Evolutionary conservation across 768 basidiomycete species (phyloP), one percentile per base, ranked within the genome.

Genomic region (Naganishia vishniacii): DNA sequence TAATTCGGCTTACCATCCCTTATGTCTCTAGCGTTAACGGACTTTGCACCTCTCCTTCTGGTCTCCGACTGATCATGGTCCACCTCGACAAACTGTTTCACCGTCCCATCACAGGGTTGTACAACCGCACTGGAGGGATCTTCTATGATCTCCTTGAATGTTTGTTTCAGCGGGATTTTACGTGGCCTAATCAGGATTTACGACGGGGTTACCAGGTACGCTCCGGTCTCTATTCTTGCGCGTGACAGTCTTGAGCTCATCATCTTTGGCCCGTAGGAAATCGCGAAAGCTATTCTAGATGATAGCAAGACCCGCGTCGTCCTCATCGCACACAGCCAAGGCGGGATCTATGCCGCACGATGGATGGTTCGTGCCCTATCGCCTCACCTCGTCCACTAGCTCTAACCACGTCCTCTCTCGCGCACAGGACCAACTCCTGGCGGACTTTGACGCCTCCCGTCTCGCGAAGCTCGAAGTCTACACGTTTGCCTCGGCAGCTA

Each of bases 131-230:
- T 13, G 61, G 49, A 25, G 73, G 73, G n/a, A 53, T 74, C 45
- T 68, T 70, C 64, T 72, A 70, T 42, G 73, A 74, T 34, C n/a
- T 74, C 15, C 40, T 71, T 25, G 73, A 74, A 45, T 72, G 71
- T 49, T 41, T 71, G 25, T 18, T 74, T 25, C 73, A 74, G 61
- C 62, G 73, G 46, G 73, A 74, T 56, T 56, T 73, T 3, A 8
- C 56, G 15, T 69, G 64, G 59, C 61, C 62, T 3, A 70, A 68
- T 3, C 46, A 45, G 3, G 67, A 69, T 59, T 18, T 44, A 5
- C 60, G 69, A 41, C 42, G 53, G 16, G 69, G 69, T 1, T 69
- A 69, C 63, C 48, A 62, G 56, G 69, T 72, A 62, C 60, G 53
- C 15, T 34, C 12, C 53, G 5, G 6, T 32, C 53, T 37, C n/a